Evolutionary conservation across 345 rosid genomes (phyloP).

Genomic region (Corymbia maculata): DNA sequence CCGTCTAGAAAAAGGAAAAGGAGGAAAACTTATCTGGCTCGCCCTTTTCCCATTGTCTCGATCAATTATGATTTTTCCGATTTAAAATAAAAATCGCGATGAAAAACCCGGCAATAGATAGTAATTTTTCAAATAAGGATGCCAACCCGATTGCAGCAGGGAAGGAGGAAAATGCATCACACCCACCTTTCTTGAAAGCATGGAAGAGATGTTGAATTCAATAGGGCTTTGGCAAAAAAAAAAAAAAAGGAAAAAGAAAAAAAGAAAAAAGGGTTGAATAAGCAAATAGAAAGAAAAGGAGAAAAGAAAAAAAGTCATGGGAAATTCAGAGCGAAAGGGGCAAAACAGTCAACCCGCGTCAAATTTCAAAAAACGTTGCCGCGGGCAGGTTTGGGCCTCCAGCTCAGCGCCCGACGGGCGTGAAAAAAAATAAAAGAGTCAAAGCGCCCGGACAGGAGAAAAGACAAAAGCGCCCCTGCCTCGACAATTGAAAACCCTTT

Average conservation of each 20-base stretch:
- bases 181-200: not conserved
- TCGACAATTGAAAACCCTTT: not conserved
- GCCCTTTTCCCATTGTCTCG: accelerated
- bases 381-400: not conserved
- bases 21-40: too few species aligned
- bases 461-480: slow-evolving; percentile 21
- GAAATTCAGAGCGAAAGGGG: not conserved
- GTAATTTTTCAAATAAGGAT: not conserved
- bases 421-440: not conserved
- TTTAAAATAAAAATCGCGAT: not conserved
- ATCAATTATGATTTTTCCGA: not conserved
- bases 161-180: not conserved
- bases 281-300: not conserved
- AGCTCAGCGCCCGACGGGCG: not conserved
- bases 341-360: slow-evolving; percentile 1
- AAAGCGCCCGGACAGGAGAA: not conserved
- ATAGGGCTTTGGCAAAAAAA: not conserved
- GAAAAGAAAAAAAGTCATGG: not conserved
- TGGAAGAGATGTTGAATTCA: not conserved
- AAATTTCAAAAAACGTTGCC: not conserved
- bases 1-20: not conserved
- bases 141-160: not conserved
- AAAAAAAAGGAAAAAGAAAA: not conserved
- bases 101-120: not conserved
- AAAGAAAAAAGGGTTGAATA: not conserved